Evolutionary conservation across 306 rosid species (phyloP).

Genomic region (Begonia fuchsioides): DNA sequence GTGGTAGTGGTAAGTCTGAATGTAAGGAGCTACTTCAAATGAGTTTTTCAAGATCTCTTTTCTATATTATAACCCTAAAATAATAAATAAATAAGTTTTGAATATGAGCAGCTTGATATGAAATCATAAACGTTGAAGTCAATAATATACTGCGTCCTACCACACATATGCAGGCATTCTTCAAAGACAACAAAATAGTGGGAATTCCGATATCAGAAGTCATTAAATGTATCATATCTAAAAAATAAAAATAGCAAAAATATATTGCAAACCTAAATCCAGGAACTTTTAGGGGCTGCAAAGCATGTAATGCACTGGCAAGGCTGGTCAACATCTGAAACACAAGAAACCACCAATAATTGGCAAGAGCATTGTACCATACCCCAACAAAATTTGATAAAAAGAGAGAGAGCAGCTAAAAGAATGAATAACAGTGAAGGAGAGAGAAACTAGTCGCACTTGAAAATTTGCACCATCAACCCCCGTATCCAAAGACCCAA

Average conservation of each 20-base stretch:
- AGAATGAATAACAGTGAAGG: background rate
- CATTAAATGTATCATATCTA: background rate
- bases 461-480: conserved; percentile 82
- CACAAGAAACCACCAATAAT: conserved; percentile 2
- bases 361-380: background rate
- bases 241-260: background rate
- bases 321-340: conserved; percentile 71
- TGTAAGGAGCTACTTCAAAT: too few relatives aligned
- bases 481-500: conserved; percentile 76
- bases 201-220: background rate
- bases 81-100: too few relatives aligned
- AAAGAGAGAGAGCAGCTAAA: background rate
- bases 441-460: conserved; percentile 21
- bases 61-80: too few relatives aligned
- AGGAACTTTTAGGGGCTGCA: conserved; percentile 93
- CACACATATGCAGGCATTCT: background rate
- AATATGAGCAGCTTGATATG: too few relatives aligned
- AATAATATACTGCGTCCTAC: background rate
- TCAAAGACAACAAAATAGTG: background rate
- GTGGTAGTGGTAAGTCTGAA: too few relatives aligned
- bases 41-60: too few relatives aligned
- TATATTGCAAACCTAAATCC: conserved; percentile 57
- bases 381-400: background rate
- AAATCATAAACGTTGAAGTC: too few relatives aligned
- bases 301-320: conserved; percentile 81